Conservation (phyloP, 768 basidiomycete species). For the Krasilnikovozyma curviuscula region DNA sequence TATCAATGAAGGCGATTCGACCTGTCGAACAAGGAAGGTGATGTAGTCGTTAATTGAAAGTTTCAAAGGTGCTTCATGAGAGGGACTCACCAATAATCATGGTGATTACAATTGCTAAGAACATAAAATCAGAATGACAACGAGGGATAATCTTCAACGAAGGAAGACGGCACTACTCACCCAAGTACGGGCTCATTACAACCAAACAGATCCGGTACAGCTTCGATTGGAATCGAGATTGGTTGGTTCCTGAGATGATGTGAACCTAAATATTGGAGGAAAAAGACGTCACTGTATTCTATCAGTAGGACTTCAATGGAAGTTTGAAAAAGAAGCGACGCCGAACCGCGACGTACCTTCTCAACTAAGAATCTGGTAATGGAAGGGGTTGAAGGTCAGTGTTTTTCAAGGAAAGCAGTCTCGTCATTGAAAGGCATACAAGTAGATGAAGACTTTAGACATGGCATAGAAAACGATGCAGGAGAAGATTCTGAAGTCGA, state of each 20-base stretch:
- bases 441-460: conserved; percentile 8
- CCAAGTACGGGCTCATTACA: conserved; percentile 4
- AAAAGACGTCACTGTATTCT: neutral
- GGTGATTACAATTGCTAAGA: neutral
- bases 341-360: neutral
- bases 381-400: neutral
- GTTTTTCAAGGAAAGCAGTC: neutral
- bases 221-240: conserved; percentile 1
- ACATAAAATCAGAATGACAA: no score
- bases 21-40: neutral
- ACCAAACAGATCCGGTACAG: conserved; percentile 7
- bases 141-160: no score
- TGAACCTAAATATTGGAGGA: conserved; percentile 2
- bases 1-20: neutral
- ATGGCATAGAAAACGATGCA: conserved; percentile 10
- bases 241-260: conserved; percentile 5
- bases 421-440: neutral
- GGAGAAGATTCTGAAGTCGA: conserved; percentile 8
- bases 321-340: neutral
- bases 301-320: neutral
- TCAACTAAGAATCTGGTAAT: conserved; percentile 8
- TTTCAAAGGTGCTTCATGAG: no score
- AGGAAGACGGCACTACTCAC: no score
- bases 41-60: neutral
- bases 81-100: conserved; percentile 6